A percentile compares a stretch with the other conserved stretches of the same genome.
Evolutionary conservation across 306 rosid genomes (phyloP).

Genomic region (Mucuna pruriens): DNA sequence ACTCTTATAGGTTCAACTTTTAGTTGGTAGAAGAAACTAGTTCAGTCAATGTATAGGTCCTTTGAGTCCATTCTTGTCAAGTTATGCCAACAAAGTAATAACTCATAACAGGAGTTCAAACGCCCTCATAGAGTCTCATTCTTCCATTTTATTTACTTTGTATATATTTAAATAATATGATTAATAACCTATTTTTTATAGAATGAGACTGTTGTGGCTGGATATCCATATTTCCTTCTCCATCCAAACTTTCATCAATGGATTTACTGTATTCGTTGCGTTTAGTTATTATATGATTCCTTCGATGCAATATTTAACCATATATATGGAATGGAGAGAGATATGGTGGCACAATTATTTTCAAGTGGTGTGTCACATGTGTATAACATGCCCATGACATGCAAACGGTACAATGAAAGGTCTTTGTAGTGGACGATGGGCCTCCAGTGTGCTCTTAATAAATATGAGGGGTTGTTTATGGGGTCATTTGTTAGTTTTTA

Average conservation of each 20-base stretch:
- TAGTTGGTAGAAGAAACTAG: conserved; percentile 43
- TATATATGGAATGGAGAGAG: no score
- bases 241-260: background rate
- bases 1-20: conserved; percentile 53
- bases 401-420: no score
- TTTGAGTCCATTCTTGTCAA: conserved; percentile 42
- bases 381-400: no score
- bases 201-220: background rate
- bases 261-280: background rate
- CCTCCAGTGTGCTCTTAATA: no score
- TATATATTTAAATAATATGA: conserved; percentile 22
- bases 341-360: no score
- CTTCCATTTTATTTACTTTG: conserved; percentile 28
- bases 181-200: background rate
- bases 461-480: no score
- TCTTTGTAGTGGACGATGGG: no score
- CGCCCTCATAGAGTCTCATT: conserved; percentile 8
- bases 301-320: no score
- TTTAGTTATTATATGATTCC: background rate
- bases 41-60: conserved; percentile 46
- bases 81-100: conserved; percentile 23
- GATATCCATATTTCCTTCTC: background rate
- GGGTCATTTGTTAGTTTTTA: no score
- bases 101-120: conserved; percentile 33
- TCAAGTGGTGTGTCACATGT: no score